Percentiles rank a stretch among this genome's conserved stretches.
Conservation (phyloP, 2,329 filamentous ascomycete genomes). For the Fusarium napiforme region DNA sequence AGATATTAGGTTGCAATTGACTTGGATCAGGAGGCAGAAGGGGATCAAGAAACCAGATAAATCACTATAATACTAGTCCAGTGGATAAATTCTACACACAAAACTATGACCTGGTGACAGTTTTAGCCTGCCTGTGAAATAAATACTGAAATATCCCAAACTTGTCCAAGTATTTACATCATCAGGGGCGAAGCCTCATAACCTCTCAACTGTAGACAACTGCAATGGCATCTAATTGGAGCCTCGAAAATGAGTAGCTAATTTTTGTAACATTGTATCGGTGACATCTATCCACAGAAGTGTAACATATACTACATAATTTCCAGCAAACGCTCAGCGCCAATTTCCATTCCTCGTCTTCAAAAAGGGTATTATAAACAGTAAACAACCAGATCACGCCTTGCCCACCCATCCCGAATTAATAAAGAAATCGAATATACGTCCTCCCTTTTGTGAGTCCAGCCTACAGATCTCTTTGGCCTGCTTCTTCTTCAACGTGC, state of each 20-base stretch:
- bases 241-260: neutral
- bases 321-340: constrained; percentile 30
- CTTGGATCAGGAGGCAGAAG: neutral
- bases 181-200: neutral
- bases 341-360: constrained; percentile 21
- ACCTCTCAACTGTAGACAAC: neutral
- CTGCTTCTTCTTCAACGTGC: constrained; percentile 91
- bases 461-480: constrained; percentile 86
- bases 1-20: neutral
- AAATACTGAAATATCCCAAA: no score
- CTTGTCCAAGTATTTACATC: neutral
- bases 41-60: neutral
- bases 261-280: constrained; percentile 1
- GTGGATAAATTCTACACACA: neutral
- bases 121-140: neutral
- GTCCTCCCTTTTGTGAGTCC: constrained; percentile 84
- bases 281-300: constrained; percentile 21
- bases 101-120: neutral
- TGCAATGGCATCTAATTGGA: neutral
- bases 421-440: constrained; percentile 95
- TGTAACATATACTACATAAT: neutral
- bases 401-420: constrained; percentile 92
- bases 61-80: neutral
- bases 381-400: constrained; percentile 60
- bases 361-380: constrained; percentile 42